Evolutionary conservation across 257 asterid genomes (phyloP), one percentile per base, ranked within the genome.

Genomic region (Leonotis leonurus): DNA sequence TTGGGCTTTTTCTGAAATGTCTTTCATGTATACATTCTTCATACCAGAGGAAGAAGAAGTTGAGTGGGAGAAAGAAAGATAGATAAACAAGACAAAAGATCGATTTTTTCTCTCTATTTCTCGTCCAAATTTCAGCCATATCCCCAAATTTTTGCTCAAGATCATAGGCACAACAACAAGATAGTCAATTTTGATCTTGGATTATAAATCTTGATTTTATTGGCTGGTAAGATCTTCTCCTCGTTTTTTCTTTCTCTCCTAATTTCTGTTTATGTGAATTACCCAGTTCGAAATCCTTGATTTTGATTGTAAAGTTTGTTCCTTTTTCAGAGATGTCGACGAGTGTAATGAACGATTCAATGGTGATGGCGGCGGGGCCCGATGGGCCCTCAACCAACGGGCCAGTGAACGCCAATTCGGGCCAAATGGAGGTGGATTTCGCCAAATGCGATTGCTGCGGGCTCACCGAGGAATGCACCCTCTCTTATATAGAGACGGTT

Each of bases 381-480:
- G 86, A 81, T 0, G 64, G 67, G 40, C 61, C 75, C 41, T 7
- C n/a, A n/a, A n/a, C n/a, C n/a, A n/a, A n/a, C n/a, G n/a, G n/a
- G n/a, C n/a, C n/a, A n/a, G n/a, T 54, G 51, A 75, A 16, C 17
- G 56, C 32, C 25, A 21, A 18, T 9, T 36, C 78, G 70, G 74
- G 83, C 76, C 78, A 35, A 36, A 44, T 12, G 5, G 98, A 84
- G 57, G 92, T 88, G 17, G 93, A 81, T 26, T 82, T 73, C 32
- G 96, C 83, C 0, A 82, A 76, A 70, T 91, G 98, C 73, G 95
- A 86, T 11, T 91, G 98, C 49, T 91, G 98, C 60, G 96, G 98
- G 13, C 80, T 91, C 11, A 82, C 77, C 10, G 98, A 91, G 75
- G 98, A 91, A 60, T 91, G 98, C 76, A 91, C 98, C 21, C 70